A percentile compares a stretch with the other conserved stretches of the same genome.
phyloP scores from a whole-genome alignment of 371 early-diverging fungal species.

The Mucor plumbeus region DNA sequence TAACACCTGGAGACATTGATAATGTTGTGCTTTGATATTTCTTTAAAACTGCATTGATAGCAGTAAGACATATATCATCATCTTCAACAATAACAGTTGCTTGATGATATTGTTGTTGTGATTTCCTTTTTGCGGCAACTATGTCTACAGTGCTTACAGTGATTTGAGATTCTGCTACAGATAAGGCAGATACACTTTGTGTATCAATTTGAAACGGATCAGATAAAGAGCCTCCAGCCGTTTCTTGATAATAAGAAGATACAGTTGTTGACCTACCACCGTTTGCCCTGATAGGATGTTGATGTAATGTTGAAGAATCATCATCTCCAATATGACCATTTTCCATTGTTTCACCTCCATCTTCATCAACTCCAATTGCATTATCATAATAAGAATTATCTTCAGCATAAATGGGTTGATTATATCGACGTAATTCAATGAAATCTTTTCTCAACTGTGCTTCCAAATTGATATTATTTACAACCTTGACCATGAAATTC shows the following conservation, averaged over 20 bases:
- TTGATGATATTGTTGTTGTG: conserved; percentile 19
- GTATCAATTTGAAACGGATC: conserved; percentile 16
- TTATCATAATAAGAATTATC: not conserved
- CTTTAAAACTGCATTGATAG: conserved; percentile 38
- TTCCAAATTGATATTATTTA: conserved; percentile 84
- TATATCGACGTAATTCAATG: conserved; percentile 22
- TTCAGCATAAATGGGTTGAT: conserved; percentile 11
- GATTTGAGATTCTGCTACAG: conserved; percentile 32
- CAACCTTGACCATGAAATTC: conserved; percentile 80
- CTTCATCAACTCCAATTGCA: not conserved
- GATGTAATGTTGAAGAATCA: conserved; percentile 4
- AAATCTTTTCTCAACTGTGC: conserved; percentile 44
- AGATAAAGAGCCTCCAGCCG: not conserved
- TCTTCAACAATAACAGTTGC: conserved; percentile 31
- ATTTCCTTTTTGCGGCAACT: conserved; percentile 23
- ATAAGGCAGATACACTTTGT: conserved; percentile 28
- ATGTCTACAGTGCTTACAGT: conserved; percentile 27
- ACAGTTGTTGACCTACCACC: not conserved
- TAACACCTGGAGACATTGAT: conserved; percentile 83
- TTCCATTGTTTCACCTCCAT: not conserved
- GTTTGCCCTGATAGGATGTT: not conserved
- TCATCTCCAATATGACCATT: not conserved
- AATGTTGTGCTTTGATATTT: conserved; percentile 70
- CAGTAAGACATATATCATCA: conserved; percentile 39
- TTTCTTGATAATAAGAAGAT: conserved; percentile 14